Evolutionary conservation across 352 stramenopile genomes (phyloP).

Genomic region (Peronospora belbahrii): DNA sequence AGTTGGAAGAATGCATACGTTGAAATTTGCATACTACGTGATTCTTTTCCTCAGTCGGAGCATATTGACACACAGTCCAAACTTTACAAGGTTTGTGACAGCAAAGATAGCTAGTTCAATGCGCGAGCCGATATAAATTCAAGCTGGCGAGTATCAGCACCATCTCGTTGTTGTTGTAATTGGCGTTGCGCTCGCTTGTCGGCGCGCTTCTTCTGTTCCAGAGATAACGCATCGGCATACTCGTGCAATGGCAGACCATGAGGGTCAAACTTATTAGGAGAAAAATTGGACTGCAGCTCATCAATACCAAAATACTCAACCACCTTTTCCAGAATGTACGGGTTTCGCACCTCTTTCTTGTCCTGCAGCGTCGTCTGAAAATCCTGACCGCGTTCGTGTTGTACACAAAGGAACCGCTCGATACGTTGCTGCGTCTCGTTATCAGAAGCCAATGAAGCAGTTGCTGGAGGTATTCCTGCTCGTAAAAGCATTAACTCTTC

Average conservation of each 20-base stretch:
- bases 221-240: slow-evolving; percentile 50
- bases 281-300: slow-evolving; percentile 70
- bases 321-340: slow-evolving; percentile 82
- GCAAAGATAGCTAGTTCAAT: slow-evolving; percentile 1
- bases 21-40: too few species aligned
- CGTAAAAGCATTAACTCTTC: slow-evolving; percentile 28
- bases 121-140: slow-evolving; percentile 17
- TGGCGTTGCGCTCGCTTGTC: slow-evolving; percentile 36
- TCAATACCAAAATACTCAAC: slow-evolving; percentile 84
- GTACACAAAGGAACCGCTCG: slow-evolving; percentile 43
- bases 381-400: slow-evolving; percentile 29
- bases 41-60: too few species aligned
- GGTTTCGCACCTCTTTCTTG: slow-evolving; percentile 83
- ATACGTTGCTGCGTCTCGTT: slow-evolving; percentile 56
- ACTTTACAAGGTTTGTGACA: background rate
- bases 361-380: slow-evolving; percentile 67
- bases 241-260: slow-evolving; percentile 61
- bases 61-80: too few species aligned
- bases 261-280: slow-evolving; percentile 56
- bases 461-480: slow-evolving; percentile 39
- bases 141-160: slow-evolving; percentile 9
- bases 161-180: slow-evolving; percentile 21
- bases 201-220: slow-evolving; percentile 52
- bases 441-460: slow-evolving; percentile 4
- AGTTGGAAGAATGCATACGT: background rate